These are phyloP conservation scores for Wickerhamomyces bisporus DNA, from an alignment of 805 yeast species.

Conservation along the genomic window DNA sequence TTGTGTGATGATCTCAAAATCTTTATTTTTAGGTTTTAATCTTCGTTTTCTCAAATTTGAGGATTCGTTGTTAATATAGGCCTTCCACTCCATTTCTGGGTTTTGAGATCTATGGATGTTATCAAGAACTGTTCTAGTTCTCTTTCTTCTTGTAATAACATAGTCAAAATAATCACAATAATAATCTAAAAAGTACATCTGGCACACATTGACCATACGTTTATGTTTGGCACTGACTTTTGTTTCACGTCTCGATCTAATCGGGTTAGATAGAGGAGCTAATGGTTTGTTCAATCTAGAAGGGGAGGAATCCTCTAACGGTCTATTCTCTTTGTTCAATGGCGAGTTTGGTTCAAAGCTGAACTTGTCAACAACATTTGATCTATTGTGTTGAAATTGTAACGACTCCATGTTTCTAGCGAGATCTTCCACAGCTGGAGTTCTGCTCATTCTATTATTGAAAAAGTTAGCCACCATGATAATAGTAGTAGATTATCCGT, in stretches of 20 bases:
- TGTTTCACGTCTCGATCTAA: conserved; percentile 12
- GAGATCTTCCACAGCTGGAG: conserved; percentile 20
- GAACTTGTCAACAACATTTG: conserved; percentile 18
- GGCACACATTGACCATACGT: conserved; percentile 85
- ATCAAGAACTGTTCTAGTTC: conserved; percentile 65
- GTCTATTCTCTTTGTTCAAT: conserved; percentile 38
- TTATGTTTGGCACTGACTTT: conserved; percentile 50
- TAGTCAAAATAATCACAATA: conserved; percentile 96
- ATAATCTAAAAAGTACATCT: conserved; percentile 89
- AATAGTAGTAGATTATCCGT: too few relatives aligned
- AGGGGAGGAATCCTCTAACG: conserved; percentile 21
- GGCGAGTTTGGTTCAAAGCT: conserved; percentile 31
- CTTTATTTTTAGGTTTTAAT: conserved; percentile 88
- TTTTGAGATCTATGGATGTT: conserved; percentile 38
- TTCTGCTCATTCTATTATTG: conserved; percentile 15
- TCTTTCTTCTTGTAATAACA: conserved; percentile 77
- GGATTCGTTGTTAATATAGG: conserved; percentile 79
- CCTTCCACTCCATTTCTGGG: conserved; percentile 55
- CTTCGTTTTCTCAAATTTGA: conserved; percentile 83
- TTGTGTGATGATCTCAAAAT: conserved; percentile 94
- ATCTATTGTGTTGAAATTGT: conserved; percentile 15
- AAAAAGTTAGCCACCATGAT: conserved; percentile 26
- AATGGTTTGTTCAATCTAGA: conserved; percentile 20
- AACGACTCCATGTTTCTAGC: conserved; percentile 23
- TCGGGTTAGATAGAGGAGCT: conserved; percentile 4